phyloP scores from a whole-genome alignment of 2,329 filamentous ascomycete species.

The Nothopassalora personata region DNA sequence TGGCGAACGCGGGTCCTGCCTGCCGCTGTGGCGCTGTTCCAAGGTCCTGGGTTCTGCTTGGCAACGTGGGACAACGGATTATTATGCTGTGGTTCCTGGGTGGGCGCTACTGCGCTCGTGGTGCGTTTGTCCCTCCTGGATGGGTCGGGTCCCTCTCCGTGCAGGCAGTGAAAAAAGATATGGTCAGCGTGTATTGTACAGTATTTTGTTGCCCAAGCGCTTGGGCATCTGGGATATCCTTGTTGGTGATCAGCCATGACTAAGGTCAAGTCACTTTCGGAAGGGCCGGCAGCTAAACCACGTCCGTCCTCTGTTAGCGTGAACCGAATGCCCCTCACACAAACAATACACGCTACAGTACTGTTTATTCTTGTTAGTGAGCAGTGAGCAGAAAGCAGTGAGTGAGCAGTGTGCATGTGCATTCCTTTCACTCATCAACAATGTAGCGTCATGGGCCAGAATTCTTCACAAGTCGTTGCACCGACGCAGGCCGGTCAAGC shows the following conservation, averaged over 20 bases:
- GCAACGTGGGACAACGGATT: not conserved
- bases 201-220: not conserved
- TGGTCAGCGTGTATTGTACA: not conserved
- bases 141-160: not conserved
- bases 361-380: not conserved
- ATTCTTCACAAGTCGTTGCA: slow-evolving; percentile 1
- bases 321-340: not conserved
- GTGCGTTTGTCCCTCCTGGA: not conserved
- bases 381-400: not conserved
- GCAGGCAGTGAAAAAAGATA: not conserved
- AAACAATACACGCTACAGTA: not conserved
- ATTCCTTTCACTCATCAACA: not conserved
- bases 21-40: not conserved
- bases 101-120: not conserved
- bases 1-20: not conserved
- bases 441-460: slow-evolving; percentile 6
- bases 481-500: not conserved
- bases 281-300: not conserved
- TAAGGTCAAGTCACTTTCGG: not conserved
- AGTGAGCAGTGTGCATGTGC: not conserved
- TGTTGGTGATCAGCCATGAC: slow-evolving; percentile 1
- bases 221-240: no score
- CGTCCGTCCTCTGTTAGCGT: not conserved
- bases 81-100: not conserved
- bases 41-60: not conserved